Evolutionary conservation across 768 basidiomycete genomes (phyloP), one percentile per base, ranked within the genome.

Genomic region (Boletus reticulatus): DNA sequence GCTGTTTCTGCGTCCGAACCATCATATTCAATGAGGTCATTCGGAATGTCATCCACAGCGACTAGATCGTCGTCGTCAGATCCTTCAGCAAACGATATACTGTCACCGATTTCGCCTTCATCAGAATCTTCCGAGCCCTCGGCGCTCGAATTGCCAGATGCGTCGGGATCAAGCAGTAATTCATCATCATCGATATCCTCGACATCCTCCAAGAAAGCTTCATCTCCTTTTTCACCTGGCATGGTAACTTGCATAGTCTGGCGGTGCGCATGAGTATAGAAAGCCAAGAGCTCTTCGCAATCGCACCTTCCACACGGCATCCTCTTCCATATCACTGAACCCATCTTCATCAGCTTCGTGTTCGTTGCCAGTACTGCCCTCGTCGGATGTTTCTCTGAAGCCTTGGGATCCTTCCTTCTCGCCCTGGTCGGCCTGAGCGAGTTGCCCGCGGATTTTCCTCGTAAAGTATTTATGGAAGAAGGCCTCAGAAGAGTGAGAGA

Each of bases 381-480:
- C 61, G 10, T 56, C 62, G 11, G 60, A 59, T 13, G 52, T 55
- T 11, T 59, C 67, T 22, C 55, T 69, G 20, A 57, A 59, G 5
- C 69, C 70, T 27, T 61, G 68, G 1, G 65, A 74, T 37, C 57
- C 56, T 5, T 41, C 60, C 9, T 49, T 63, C 16, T 71, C 75
- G 5, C 69, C 67, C 45, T 64, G 64, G 50, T 70, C 72, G 7
- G 76, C 72, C 47, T 75, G 84, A 24, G 75, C 75, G 64, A 76
- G 77, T 51, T 80, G 80, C 61, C 73, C 78, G 62, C 80, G 80
- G 32, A 82, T 75, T 71, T 92, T 94, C 62, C 78, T 79, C 11
- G 83, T 79, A 69, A 97, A 98, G 75, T 84, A 98, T 62, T 85
- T 85, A 71, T 98, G 87, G 76, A 94, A 97, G 79, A 98, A 98